These are phyloP conservation scores for Xylaria sp. DNA, from an alignment of 2,329 filamentous ascomycete species.

Conservation along the genomic window DNA sequence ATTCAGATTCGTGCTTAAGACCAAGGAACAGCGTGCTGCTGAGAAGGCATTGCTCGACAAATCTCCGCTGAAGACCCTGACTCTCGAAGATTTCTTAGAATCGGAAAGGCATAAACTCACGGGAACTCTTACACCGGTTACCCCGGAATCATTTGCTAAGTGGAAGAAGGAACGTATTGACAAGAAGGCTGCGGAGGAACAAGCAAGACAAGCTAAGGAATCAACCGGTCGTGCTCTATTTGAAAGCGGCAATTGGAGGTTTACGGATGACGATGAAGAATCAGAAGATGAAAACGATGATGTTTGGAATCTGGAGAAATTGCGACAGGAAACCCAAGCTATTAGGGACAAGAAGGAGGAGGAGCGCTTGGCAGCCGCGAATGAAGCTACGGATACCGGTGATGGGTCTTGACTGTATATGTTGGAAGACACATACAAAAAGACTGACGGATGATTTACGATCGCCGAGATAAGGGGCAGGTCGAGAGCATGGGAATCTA, in stretches of 20 bases:
- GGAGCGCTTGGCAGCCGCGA: constrained; percentile 63
- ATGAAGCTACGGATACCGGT: constrained; percentile 50
- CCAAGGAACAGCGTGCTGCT: constrained; percentile 92
- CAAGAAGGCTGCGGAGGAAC: constrained; percentile 95
- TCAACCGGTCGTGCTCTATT: constrained; percentile 95
- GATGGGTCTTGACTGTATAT: constrained; percentile 49
- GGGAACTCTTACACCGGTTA: constrained; percentile 92
- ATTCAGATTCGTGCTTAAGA: constrained; percentile 90
- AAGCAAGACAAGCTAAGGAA: constrained; percentile 91
- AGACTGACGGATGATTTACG: constrained; percentile 22
- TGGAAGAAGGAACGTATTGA: constrained; percentile 96
- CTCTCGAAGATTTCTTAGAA: constrained; percentile 96
- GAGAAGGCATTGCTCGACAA: constrained; percentile 98
- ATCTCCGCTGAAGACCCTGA: constrained; percentile 91
- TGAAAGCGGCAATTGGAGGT: constrained; percentile 93
- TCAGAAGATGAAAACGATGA: constrained; percentile 66
- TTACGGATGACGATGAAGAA: constrained; percentile 69
- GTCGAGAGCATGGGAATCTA: constrained; percentile 30
- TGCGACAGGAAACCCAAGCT: constrained; percentile 86
- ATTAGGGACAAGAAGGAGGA: constrained; percentile 80
- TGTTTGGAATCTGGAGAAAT: constrained; percentile 81
- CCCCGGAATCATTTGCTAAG: constrained; percentile 88
- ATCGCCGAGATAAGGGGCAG: constrained; percentile 34
- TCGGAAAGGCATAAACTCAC: constrained; percentile 95
- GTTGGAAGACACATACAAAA: constrained; percentile 12